Evolutionary conservation across 2,329 filamentous ascomycete species (phyloP).

Genomic region (Aspergillus quadrilineatus): DNA sequence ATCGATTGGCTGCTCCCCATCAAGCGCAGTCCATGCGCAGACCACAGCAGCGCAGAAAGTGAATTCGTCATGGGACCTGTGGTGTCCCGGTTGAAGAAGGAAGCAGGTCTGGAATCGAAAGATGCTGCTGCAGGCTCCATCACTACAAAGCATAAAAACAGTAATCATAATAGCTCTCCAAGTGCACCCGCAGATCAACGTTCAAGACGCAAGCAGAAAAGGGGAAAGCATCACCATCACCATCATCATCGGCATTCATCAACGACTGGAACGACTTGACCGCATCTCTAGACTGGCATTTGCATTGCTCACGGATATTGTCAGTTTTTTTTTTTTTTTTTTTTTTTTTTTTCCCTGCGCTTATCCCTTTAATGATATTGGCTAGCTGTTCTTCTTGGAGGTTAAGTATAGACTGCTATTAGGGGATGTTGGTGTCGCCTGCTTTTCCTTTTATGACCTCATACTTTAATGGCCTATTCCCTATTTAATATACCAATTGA

Average conservation of each 20-base stretch:
- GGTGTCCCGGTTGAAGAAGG: constrained; percentile 56
- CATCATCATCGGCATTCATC: background rate
- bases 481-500: no score
- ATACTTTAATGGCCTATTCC: no score
- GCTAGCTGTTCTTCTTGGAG: no score
- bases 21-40: constrained; percentile 69
- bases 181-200: constrained; percentile 4
- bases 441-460: no score
- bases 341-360: no score
- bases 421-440: no score
- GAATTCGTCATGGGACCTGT: constrained; percentile 67
- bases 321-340: no score
- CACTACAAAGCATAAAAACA: background rate
- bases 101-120: constrained; percentile 38
- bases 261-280: background rate
- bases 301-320: background rate
- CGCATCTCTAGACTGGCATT: background rate
- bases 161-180: background rate
- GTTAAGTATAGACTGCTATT: no score
- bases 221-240: constrained; percentile 13
- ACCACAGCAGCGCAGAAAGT: constrained; percentile 64
- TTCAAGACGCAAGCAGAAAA: constrained; percentile 19
- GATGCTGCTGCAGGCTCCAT: background rate
- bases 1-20: constrained; percentile 82
- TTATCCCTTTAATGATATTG: no score